A percentile compares a stretch with the other conserved stretches of the same genome.
phyloP scores from a whole-genome alignment of 116 monocot genomes.

The Papilionanthe hybrid region DNA sequence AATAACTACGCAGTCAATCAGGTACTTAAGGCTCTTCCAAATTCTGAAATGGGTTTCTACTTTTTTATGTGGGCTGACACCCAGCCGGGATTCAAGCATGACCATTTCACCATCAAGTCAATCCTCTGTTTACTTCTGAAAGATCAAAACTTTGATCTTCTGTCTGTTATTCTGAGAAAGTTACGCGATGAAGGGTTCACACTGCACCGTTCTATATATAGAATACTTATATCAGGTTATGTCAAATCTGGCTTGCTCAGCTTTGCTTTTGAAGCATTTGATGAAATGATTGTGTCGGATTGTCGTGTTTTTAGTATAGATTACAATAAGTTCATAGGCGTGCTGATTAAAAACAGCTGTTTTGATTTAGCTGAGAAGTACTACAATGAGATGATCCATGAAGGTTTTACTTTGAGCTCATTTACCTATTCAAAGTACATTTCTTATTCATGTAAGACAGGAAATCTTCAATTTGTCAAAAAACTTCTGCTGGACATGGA shows the following conservation, averaged over 20 bases:
- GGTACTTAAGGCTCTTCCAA: conserved; percentile 53
- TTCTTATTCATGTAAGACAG: conserved; percentile 42
- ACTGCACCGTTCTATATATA: conserved; percentile 54
- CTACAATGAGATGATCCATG: conserved; percentile 42
- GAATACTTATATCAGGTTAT: conserved; percentile 71
- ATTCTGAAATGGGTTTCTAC: conserved; percentile 45
- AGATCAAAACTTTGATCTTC: conserved; percentile 51
- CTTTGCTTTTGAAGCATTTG: conserved; percentile 51
- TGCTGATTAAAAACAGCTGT: conserved; percentile 45
- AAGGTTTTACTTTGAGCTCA: conserved; percentile 63
- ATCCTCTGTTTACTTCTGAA: conserved; percentile 46
- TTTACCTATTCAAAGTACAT: conserved; percentile 90
- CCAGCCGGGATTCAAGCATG: conserved; percentile 51
- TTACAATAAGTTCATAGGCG: conserved; percentile 87
- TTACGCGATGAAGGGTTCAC: conserved; percentile 37
- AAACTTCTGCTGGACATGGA: conserved; percentile 62
- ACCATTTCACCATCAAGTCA: conserved; percentile 55
- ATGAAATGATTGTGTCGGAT: conserved; percentile 65
- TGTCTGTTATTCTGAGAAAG: conserved; percentile 48
- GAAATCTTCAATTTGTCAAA: conserved; percentile 46
- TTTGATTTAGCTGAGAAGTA: conserved; percentile 63
- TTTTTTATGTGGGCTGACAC: conserved; percentile 74
- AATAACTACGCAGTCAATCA: conserved; percentile 53
- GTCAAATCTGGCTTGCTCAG: conserved; percentile 54
- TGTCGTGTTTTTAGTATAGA: conserved; percentile 66